Evolutionary conservation across 148 eudicot genomes (phyloP), one percentile per base, ranked within the genome.

Genomic region (Rhododendron griersonianum): DNA sequence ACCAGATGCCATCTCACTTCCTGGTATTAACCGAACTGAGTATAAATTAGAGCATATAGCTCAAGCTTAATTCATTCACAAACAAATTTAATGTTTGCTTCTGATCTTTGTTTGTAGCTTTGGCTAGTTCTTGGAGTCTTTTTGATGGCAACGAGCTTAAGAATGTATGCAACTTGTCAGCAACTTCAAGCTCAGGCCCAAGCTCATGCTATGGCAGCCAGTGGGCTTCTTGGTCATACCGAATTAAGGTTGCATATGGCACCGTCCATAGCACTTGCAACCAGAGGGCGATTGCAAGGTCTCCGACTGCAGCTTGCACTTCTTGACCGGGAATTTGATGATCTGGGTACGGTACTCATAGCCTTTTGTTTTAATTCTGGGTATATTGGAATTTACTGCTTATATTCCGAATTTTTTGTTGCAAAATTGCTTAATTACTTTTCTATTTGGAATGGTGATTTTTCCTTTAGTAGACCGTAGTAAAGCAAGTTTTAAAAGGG

Each of bases 141-240:
- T 93, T 88, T 95, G 86, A 92, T 96, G 94, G 99, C 99, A 80
- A 94, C 99, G 61, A 92, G 93, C 87, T 85, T 96, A 30, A 92
- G 99, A 81, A 96, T 96, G 99, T 96, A 96, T 82, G 98, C 99
- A 74, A 95, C 99, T 76, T 96, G 98, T 89, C 98, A 95, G 88
- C 99, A 96, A 85, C 98, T 96, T 91, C 99, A 96, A 89, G 98
- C 98, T 86, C 98, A 96, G 88, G 96, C 98, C 50, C 99, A 96
- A 88, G 97, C 98, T 37, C 98, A 95, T 92, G 99, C 96, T 88
- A 93, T 94, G 81, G 98, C 99, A 87, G 99, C 99, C 21, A 95
- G 94, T 89, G 99, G 95, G 81, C 92, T 96, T 86, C 97, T 96
- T 89, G 97, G 98, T 83, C 99, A 92, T 88, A 93, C 99, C 3